Evolutionary conservation across 2,329 filamentous ascomycete genomes (phyloP).

Genomic region (Emergomyces orientalis): DNA sequence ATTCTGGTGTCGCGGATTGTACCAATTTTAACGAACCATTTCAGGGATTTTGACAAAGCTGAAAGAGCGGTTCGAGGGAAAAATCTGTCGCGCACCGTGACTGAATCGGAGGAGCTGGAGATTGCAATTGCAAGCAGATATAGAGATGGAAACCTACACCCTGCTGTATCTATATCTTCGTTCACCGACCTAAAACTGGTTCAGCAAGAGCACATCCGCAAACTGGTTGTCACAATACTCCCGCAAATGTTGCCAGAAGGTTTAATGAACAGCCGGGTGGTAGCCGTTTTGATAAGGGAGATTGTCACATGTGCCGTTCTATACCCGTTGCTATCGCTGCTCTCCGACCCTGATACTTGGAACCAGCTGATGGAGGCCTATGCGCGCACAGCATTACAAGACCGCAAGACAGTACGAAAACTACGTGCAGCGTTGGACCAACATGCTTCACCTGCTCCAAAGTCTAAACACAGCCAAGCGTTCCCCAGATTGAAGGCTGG

Average conservation of each 20-base stretch:
- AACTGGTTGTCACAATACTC: constrained; percentile 61
- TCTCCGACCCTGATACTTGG: constrained; percentile 93
- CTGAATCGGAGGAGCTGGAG: constrained; percentile 92
- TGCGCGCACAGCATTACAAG: constrained; percentile 77
- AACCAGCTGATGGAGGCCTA: constrained; percentile 91
- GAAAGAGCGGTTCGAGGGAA: constrained; percentile 78
- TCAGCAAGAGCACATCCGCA: constrained; percentile 81
- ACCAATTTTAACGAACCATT: constrained; percentile 77
- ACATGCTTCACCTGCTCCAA: constrained; percentile 75
- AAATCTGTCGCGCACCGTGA: constrained; percentile 79
- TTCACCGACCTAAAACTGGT: constrained; percentile 75
- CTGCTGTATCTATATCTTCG: constrained; percentile 66
- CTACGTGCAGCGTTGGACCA: constrained; percentile 86
- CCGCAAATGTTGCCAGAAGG: constrained; percentile 64
- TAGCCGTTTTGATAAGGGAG: constrained; percentile 73
- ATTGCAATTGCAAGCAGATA: constrained; percentile 93
- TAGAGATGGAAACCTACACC: constrained; percentile 75
- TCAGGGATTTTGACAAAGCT: constrained; percentile 83
- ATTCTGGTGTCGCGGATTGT: constrained; percentile 72
- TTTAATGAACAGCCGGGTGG: constrained; percentile 69
- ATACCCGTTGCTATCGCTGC: constrained; percentile 65
- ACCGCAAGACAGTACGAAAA: constrained; percentile 87
- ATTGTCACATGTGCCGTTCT: constrained; percentile 89
- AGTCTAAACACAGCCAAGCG: constrained; percentile 51
- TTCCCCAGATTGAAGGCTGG: constrained; percentile 72